Base-by-base conservation (phyloP, 2,329 filamentous ascomycete species). In the Fusarium poae region DNA sequence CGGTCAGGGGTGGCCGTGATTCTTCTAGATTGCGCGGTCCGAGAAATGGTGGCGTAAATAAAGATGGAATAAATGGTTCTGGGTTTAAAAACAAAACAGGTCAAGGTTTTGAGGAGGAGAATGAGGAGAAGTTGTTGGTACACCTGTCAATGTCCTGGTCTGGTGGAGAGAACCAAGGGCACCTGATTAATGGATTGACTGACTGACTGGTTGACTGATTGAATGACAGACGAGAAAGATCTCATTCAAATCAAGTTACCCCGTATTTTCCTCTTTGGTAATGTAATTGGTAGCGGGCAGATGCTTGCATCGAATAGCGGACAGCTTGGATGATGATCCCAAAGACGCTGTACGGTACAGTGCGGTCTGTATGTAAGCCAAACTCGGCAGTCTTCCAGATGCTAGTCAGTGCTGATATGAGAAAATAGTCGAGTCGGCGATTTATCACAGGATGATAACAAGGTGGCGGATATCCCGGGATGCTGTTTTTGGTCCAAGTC, bases 241-340 rank as follows among this genome's bases (percentile, higher is more conserved):
- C 42, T 44, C 25, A 44, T 29, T 44, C 6, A 20, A 30, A 8
- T 18, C 25, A 44, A 30, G 34, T 18, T 57, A 67, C 67, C 62
- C 57, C 53, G 57, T 63, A 50, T 30, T 51, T 68, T 44, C 67
- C 50, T 64, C 63, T 48, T 64, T 37, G 44, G 67, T 56, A 50
- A 52, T 34, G 56, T 42, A 44, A 48, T 46, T 35, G 56, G 27
- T 16, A 3, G 1, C 21, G 30, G 50, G 42, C 48, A 57, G 66
- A 55, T 65, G 64, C 62, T 72, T 61, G 71, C 71, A 73, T 72
- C 59, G 61, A 72, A 51, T 52, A 51, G 46, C 48, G 62, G 67
- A 68, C 57, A 60, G 70, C 68, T 62, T 52, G 66, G 62, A 55
- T 57, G 53, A 52, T 20, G 35, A 39, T 20, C 50, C 29, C 46